phyloP scores from a whole-genome alignment of 1,139 yeast genomes.

The Pichia kudriavzevii region DNA sequence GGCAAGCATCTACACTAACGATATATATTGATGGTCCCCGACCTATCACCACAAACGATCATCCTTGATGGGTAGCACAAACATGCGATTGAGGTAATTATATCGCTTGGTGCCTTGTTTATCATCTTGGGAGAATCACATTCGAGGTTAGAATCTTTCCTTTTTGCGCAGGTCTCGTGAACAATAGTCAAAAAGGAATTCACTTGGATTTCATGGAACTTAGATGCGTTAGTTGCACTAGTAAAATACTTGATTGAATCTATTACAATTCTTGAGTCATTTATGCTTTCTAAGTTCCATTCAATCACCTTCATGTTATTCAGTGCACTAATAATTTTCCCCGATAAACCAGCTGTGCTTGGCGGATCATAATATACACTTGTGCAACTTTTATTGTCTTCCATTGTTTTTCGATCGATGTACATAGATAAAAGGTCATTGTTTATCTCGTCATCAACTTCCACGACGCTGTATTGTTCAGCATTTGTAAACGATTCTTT shows the following conservation, averaged over 20 bases:
- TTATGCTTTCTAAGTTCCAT: constrained; percentile 41
- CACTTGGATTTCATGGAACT: constrained; percentile 31
- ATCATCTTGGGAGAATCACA: constrained; percentile 15
- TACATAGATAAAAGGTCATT: constrained; percentile 23
- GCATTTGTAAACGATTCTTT: constrained; percentile 26
- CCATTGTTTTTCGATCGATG: constrained; percentile 16
- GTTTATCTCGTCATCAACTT: constrained; percentile 25
- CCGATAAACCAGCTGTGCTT: constrained; percentile 19
- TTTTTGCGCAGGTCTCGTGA: constrained; percentile 23
- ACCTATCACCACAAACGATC: constrained; percentile 56
- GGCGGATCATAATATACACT: constrained; percentile 23
- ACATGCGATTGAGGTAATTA: constrained; percentile 42
- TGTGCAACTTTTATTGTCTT: constrained; percentile 26
- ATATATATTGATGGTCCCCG: constrained; percentile 52
- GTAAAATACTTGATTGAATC: constrained; percentile 24
- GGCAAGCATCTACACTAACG: constrained; percentile 1
- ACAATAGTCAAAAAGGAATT: constrained; percentile 31
- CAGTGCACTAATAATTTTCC: constrained; percentile 31
- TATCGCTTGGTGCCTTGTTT: constrained; percentile 39
- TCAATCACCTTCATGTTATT: constrained; percentile 34
- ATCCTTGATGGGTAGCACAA: constrained; percentile 48
- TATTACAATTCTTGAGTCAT: constrained; percentile 33
- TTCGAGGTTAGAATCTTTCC: constrained; percentile 24
- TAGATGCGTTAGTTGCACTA: constrained; percentile 13
- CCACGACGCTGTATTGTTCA: constrained; percentile 32